These are phyloP conservation scores for Aurantiochytrium sp. DNA, from an alignment of 108 stramenopile species.

Conservation along the genomic window DNA sequence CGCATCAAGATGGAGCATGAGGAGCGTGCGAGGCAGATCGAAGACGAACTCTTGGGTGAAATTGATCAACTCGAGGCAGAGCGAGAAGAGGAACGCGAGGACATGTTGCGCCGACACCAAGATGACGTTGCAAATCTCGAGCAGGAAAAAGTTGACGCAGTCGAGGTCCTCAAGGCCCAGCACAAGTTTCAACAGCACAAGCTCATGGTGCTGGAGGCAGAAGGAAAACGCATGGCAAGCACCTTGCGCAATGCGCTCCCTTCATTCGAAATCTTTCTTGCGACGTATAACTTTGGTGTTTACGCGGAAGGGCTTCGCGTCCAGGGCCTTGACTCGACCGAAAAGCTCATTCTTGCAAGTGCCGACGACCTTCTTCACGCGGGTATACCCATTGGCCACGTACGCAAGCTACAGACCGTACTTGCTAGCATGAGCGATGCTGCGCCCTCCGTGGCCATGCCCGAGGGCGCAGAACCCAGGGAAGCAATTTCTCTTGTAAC, in stretches of 20 bases:
- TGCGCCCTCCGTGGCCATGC: background rate
- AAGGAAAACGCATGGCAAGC: background rate
- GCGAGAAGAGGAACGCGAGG: background rate
- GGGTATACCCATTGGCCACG: background rate
- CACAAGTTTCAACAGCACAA: background rate
- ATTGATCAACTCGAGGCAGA: background rate
- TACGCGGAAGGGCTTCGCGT: background rate
- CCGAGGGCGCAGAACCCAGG: background rate
- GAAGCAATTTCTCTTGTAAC: background rate
- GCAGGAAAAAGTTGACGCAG: background rate
- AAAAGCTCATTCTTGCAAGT: background rate
- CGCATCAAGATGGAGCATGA: background rate
- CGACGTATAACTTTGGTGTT: background rate
- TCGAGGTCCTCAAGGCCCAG: background rate
- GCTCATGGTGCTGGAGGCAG: background rate
- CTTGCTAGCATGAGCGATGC: background rate
- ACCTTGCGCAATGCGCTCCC: background rate
- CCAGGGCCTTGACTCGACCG: slow-evolving; percentile 7
- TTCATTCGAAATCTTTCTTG: background rate
- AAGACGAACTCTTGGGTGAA: background rate
- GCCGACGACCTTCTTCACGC: background rate
- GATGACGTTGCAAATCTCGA: background rate
- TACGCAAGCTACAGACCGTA: background rate
- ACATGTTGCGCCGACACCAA: no score
- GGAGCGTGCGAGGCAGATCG: background rate